Percentiles rank a stretch among this genome's conserved stretches.
Evolutionary conservation across 2,329 filamentous ascomycete species (phyloP).

Genomic region (Penicillium paneum): DNA sequence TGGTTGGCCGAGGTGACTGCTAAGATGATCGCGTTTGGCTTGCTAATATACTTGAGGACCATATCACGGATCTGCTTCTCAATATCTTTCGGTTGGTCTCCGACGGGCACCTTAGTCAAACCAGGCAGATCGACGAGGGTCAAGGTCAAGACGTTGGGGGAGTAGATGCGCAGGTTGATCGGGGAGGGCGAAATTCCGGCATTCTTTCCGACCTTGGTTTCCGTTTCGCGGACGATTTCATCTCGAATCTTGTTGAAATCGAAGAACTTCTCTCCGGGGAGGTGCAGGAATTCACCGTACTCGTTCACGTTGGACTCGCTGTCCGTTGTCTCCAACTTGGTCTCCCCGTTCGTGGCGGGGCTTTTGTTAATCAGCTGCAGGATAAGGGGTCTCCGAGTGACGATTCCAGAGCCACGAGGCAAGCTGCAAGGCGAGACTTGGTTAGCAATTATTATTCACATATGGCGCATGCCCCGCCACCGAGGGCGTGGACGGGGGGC

Average conservation of each 20-base stretch:
- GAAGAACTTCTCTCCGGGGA: constrained; percentile 94
- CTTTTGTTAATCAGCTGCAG: constrained; percentile 96
- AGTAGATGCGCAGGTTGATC: constrained; percentile 98
- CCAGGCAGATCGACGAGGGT: constrained; percentile 96
- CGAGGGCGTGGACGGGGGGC: neutral
- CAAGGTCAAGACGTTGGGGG: constrained; percentile 93
- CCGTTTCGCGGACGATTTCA: constrained; percentile 94
- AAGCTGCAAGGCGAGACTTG: constrained; percentile 57
- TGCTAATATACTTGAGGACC: constrained; percentile 98
- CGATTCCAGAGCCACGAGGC: constrained; percentile 94
- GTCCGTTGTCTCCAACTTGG: constrained; percentile 66
- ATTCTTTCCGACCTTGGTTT: constrained; percentile 93
- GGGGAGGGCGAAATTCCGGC: constrained; percentile 93
- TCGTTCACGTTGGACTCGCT: constrained; percentile 89
- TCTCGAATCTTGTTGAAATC: constrained; percentile 99
- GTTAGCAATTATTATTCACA: constrained; percentile 30
- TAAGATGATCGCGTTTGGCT: constrained; percentile 95
- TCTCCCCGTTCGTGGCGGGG: constrained; percentile 66
- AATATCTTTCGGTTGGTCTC: constrained; percentile 94
- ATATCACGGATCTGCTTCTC: constrained; percentile 96
- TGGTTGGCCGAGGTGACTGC: constrained; percentile 96
- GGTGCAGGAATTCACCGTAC: constrained; percentile 98
- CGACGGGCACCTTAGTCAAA: constrained; percentile 92
- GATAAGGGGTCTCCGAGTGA: constrained; percentile 91
- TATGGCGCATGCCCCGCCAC: constrained; percentile 17